Percentiles rank a stretch among this genome's conserved stretches.
Evolutionary conservation across 768 basidiomycete genomes (phyloP).

Genomic region (Mycena amicta): DNA sequence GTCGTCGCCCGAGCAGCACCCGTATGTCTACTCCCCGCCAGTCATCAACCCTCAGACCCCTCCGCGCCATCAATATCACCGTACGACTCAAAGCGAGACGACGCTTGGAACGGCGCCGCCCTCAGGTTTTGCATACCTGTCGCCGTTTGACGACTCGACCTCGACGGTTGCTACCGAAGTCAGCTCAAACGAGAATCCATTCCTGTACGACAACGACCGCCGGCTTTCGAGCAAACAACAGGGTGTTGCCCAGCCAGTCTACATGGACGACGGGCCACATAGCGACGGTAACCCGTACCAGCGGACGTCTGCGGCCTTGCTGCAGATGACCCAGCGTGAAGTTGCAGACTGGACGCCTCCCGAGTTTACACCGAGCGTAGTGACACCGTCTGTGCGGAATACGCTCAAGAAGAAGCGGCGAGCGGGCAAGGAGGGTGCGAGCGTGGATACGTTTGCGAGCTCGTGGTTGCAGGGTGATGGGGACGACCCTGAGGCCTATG

Average conservation of each 20-base stretch:
- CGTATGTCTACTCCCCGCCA: neutral
- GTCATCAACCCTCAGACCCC: neutral
- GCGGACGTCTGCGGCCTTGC: conserved; percentile 15
- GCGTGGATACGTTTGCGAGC: conserved; percentile 20
- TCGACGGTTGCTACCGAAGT: conserved; percentile 13
- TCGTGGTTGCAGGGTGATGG: conserved; percentile 19
- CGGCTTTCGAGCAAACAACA: neutral
- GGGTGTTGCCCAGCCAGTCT: conserved; percentile 7
- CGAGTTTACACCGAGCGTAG: conserved; percentile 19
- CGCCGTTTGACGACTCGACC: neutral
- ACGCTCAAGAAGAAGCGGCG: conserved; percentile 22
- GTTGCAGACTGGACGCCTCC: conserved; percentile 15
- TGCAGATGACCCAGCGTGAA: conserved; percentile 24
- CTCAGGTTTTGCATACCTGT: conserved; percentile 2
- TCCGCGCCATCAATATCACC: conserved; percentile 14
- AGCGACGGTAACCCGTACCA: neutral
- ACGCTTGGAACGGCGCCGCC: conserved; percentile 14
- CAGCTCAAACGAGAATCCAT: conserved; percentile 11
- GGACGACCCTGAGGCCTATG: conserved; percentile 3
- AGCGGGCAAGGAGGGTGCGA: neutral
- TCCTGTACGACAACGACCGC: conserved; percentile 15
- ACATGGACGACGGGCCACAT: conserved; percentile 16
- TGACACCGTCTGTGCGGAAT: conserved; percentile 1
- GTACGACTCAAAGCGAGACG: conserved; percentile 13
- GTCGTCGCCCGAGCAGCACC: conserved; percentile 6